Conservation (phyloP, 2,329 filamentous ascomycete species). For the Trichoderma hamatum region DNA sequence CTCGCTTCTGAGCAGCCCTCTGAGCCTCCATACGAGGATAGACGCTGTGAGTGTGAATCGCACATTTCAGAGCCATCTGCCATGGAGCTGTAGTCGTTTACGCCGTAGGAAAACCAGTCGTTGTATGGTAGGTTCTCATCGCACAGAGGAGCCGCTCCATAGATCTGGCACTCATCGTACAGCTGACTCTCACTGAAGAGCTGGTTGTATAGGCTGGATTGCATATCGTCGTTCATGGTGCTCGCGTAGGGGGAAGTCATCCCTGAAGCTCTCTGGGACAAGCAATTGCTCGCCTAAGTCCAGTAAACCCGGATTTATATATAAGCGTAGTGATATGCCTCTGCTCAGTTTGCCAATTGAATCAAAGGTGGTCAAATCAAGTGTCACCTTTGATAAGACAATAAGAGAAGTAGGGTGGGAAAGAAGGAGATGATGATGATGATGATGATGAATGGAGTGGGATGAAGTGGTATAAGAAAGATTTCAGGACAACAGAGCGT, state of each 20-base stretch:
- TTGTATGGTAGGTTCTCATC: conserved; percentile 8
- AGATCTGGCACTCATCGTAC: conserved; percentile 13
- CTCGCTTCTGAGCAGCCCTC: conserved; percentile 34
- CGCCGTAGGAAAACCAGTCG: conserved; percentile 15
- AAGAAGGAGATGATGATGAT: background rate
- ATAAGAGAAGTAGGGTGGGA: background rate
- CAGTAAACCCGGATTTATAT: background rate
- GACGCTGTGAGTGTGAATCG: conserved; percentile 36
- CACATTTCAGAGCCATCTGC: conserved; percentile 29
- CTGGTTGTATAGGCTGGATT: conserved; percentile 12
- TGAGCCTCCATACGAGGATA: conserved; percentile 38
- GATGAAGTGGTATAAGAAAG: background rate
- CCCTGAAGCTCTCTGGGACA: background rate
- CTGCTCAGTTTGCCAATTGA: background rate
- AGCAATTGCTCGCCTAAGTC: conserved; percentile 2
- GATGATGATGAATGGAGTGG: background rate
- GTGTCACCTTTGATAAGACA: background rate
- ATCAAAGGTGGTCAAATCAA: background rate
- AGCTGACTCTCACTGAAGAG: conserved; percentile 9
- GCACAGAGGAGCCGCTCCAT: background rate
- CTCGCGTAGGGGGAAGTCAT: background rate
- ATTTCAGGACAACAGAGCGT: background rate
- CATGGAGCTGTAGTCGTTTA: conserved; percentile 12
- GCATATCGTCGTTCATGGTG: conserved; percentile 18
- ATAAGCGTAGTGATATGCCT: background rate